A percentile compares a stretch with the other conserved stretches of the same genome.
Conservation (phyloP, 108 stramenopile species). For the Cyclostephanos invisitatus region DNA sequence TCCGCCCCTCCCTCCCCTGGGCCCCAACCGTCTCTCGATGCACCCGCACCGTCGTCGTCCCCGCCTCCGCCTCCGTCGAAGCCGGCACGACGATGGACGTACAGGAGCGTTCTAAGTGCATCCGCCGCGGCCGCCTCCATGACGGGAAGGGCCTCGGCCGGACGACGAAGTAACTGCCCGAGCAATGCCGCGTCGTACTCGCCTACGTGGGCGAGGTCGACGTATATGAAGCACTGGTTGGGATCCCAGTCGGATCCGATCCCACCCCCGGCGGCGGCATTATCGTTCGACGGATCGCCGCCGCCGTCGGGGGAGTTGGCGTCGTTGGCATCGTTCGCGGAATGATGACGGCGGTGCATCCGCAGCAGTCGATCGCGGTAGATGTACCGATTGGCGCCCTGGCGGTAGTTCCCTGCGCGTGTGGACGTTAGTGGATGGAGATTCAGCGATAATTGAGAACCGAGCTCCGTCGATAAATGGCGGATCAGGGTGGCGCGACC, state of each 20-base stretch:
- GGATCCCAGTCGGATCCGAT: slow-evolving; percentile 27
- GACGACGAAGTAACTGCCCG: slow-evolving; percentile 68
- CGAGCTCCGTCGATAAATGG: too few species aligned
- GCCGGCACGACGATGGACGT: slow-evolving; percentile 28
- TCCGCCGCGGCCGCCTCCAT: slow-evolving; percentile 77
- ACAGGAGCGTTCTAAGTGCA: slow-evolving; percentile 71
- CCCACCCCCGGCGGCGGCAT: slow-evolving; percentile 14
- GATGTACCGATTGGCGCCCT: slow-evolving; percentile 68
- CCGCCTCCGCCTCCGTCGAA: slow-evolving; percentile 19
- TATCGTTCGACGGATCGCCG: slow-evolving; percentile 15
- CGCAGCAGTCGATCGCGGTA: slow-evolving; percentile 81
- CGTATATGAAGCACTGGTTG: slow-evolving; percentile 56
- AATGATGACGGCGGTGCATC: slow-evolving; percentile 76
- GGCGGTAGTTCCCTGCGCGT: slow-evolving; percentile 75
- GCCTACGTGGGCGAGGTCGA: slow-evolving; percentile 82
- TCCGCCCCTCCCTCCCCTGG: not conserved
- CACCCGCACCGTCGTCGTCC: slow-evolving; percentile 23
- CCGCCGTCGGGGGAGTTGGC: slow-evolving; percentile 4
- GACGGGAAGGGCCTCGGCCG: slow-evolving; percentile 64
- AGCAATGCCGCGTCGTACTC: slow-evolving; percentile 86
- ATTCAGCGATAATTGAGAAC: not conserved
- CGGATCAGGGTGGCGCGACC: too few species aligned
- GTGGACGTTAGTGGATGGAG: not conserved
- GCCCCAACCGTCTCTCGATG: not conserved
- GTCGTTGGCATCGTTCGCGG: slow-evolving; percentile 21